Percentiles rank a stretch among this genome's conserved stretches.
Conservation (phyloP, 257 asterid genomes). For the Thymus quinquecostatus region DNA sequence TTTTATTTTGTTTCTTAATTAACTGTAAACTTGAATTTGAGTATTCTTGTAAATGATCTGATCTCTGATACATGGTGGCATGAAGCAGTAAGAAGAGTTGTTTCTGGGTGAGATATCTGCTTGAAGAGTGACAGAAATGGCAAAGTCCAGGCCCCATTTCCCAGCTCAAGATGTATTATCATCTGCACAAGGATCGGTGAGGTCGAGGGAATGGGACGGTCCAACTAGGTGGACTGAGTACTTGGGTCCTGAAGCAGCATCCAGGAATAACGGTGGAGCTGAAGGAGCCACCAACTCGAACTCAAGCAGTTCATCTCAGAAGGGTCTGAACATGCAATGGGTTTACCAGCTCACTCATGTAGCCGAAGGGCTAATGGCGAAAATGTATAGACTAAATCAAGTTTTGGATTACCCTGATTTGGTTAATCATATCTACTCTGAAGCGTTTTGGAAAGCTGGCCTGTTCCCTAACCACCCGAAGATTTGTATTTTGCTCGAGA, state of each 20-base stretch:
- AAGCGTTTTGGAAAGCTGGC: constrained; percentile 96
- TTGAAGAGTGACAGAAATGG: constrained; percentile 54
- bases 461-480: constrained; percentile 89
- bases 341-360: constrained; percentile 93
- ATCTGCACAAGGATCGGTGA: constrained; percentile 58
- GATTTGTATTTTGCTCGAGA: constrained; percentile 82
- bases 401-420: constrained; percentile 94
- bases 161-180: constrained; percentile 69
- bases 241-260: constrained; percentile 71
- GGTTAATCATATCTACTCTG: constrained; percentile 75
- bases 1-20: not conserved
- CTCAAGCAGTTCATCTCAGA: constrained; percentile 56
- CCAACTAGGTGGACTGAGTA: constrained; percentile 95
- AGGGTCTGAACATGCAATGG: constrained; percentile 98
- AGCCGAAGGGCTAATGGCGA: constrained; percentile 97
- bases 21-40: constrained; percentile 28
- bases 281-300: constrained; percentile 54
- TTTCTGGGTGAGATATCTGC: constrained; percentile 32
- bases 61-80: constrained; percentile 11
- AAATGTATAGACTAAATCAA: constrained; percentile 91
- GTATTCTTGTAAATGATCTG: not conserved
- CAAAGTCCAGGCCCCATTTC: constrained; percentile 69
- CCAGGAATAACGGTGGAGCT: constrained; percentile 59
- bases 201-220: constrained; percentile 89
- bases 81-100: constrained; percentile 44